Evolutionary conservation across 2,329 filamentous ascomycete species (phyloP), one percentile per base, ranked within the genome.

Genomic region (Emergomyces africanus): DNA sequence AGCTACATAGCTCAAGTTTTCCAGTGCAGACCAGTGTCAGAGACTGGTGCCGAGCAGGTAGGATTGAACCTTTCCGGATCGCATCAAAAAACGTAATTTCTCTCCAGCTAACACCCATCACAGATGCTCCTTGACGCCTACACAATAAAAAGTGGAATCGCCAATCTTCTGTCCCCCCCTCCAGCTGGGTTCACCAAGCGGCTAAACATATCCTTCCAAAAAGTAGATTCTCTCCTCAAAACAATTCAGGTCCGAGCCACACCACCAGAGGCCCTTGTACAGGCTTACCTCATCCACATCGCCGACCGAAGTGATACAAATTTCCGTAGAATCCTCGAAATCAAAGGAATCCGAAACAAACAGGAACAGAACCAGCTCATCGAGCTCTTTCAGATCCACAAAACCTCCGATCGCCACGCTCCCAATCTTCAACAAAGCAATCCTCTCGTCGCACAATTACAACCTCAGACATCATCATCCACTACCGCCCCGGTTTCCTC

Each of bases 91-190:
- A 44, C 3, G 54, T 57, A 30, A 54, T 51, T 54, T 63, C 70
- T 72, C 62, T 14, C 25, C 39, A 66, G 42, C 49, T 57, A 60
- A 61, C 48, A 49, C 18, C 28, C 20, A 35, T 20, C 41, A 5
- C 62, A 96, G 83, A 96, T 99, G 90, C 80, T 97, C 23, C 83
- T 99, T 4, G 94, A 99, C 74, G 91, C 92, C 64, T 97, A 97
- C 68, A 62, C 85, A 81, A 23, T 78, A 79, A 67, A 83, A 77
- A 70, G 72, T 58, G 72, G 72, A 18, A 68, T 76, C 37, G 68
- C 72, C 35, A 74, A 80, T 23, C 79, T 83, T 48, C 69, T 81
- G 12, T 84, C 78, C 75, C 84, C 81, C 75, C 81, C 75, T 8
- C 79, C 80, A 23, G 72, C 79, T 54, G 75, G 85, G 62, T 97